phyloP scores from a whole-genome alignment of 139 green algal species.

The Auxenochlorella pyrenoidosa region DNA sequence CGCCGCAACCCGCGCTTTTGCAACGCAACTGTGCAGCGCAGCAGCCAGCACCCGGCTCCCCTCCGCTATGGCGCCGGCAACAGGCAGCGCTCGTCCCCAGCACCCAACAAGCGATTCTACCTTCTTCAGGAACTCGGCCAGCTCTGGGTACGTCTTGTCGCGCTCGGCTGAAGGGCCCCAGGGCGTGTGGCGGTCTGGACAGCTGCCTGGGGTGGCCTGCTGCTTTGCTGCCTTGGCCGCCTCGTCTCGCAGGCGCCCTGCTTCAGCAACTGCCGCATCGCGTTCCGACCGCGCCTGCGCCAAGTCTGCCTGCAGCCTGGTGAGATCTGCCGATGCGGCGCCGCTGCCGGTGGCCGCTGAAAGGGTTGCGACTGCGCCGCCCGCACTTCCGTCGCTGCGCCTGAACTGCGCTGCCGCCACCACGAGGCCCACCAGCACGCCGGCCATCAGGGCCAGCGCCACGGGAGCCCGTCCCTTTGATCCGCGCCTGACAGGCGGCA shows the following conservation, averaged over 20 bases:
- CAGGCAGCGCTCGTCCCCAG: not conserved
- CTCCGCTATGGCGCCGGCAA: not conserved
- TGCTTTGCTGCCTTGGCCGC: not conserved
- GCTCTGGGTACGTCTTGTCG: constrained; percentile 47
- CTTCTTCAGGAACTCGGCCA: constrained; percentile 54
- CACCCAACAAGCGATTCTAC: constrained; percentile 13
- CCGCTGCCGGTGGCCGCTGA: not conserved
- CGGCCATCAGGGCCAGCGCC: not conserved
- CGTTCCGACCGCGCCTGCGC: not conserved
- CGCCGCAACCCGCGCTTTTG: too few relatives aligned
- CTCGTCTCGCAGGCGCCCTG: not conserved
- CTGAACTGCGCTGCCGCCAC: not conserved
- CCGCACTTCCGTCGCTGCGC: not conserved
- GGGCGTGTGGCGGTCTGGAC: constrained; percentile 48
- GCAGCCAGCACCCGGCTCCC: not conserved
- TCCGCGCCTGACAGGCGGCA: not conserved
- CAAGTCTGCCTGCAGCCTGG: not conserved
- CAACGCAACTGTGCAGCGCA: too few relatives aligned
- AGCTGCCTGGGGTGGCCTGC: not conserved
- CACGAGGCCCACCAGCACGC: constrained; percentile 14
- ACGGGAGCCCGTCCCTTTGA: not conserved
- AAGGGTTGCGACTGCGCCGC: not conserved
- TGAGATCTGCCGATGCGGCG: not conserved
- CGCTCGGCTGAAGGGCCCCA: constrained; percentile 42
- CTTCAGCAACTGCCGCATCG: not conserved